Base-by-base conservation (phyloP, 2,329 filamentous ascomycete species). In the Ophiocordyceps camponoti-floridani region DNA sequence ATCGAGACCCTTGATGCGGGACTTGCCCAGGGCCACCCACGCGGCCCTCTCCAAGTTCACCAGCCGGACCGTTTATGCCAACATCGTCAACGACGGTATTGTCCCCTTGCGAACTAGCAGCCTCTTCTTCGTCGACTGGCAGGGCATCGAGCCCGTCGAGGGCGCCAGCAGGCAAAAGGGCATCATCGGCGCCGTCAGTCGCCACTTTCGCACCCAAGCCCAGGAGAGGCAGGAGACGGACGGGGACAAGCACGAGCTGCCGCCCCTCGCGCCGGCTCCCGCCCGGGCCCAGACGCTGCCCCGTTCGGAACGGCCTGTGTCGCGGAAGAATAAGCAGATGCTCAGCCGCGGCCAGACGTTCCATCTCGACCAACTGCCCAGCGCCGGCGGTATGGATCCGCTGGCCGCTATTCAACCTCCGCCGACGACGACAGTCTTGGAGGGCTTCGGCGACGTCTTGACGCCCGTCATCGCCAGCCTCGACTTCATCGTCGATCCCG, bases 21-120 rank as follows among this genome's bases (percentile, higher is more conserved):
- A 96, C 49, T 64, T 96, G 26, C 89, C 91, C 0, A 94, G 89
- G 0, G 88, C 89, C 14, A 89, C 89, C 7, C 88, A 95, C 59
- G 75, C 77, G 45, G 89, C 88, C 1, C 64, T 96, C 38, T 80
- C 82, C 57, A 86, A 84, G 62, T 96, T 96, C 60, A 72, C 85
- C 19, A 94, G 93, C 58, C 73, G 89, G n/a, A 96, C 91, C 0
- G 71, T 95, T 1, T 96, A 96, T 59, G 94, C 88, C 2, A 96
- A 96, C 55, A 88, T 96, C 12, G 89, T 96, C 52, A 96, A 96
- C 56, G 89, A 96, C 62, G 89, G 88, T 3, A 95, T 98, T 52
- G 91, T 98, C 4, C 91, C 91, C 3, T 66, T 98, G 31, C 78
- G 91, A 18, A 98, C 91, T 4, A 96, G 89, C 50, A 96, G 89